Conservation (phyloP, 305 asterid genomes). For the Ilex paraguariensis region DNA sequence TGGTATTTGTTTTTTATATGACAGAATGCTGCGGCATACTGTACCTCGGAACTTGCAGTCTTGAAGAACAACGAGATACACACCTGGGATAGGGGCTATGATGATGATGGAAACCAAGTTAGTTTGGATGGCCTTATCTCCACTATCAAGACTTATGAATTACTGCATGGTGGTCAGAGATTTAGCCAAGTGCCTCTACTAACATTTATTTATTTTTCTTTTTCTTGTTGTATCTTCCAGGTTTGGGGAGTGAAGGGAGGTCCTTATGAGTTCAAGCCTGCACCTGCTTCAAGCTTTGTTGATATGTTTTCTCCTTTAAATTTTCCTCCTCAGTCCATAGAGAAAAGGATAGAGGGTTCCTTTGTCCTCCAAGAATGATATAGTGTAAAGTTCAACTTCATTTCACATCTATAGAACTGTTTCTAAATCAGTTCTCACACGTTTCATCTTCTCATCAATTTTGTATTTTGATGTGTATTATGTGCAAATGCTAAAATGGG, state of each 20-base stretch:
- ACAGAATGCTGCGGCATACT: conserved; percentile 81
- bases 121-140: conserved; percentile 12
- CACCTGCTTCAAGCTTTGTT: conserved; percentile 64
- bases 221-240: conserved; percentile 20
- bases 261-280: conserved; percentile 91
- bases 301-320: conserved; percentile 54
- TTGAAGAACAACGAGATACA: conserved; percentile 84
- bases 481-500: neutral
- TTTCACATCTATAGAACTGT: conserved; percentile 7
- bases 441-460: neutral
- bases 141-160: no score
- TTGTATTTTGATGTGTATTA: no score
- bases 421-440: neutral
- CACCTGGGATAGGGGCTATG: conserved; percentile 87
- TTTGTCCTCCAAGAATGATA: conserved; percentile 64
- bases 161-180: neutral
- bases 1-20: conserved; percentile 13
- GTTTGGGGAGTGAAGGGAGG: conserved; percentile 95
- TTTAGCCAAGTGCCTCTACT: conserved; percentile 3
- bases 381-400: conserved; percentile 29
- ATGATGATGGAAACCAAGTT: conserved; percentile 80
- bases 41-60: conserved; percentile 80
- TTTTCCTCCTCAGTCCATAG: conserved; percentile 47
- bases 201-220: neutral
- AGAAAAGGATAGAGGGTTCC: conserved; percentile 71